Percentiles rank a stretch among this genome's conserved stretches.
These are phyloP conservation scores for Daldinia eschscholtzii DNA, from an alignment of 2,329 filamentous ascomycete genomes.

Conservation along the genomic window DNA sequence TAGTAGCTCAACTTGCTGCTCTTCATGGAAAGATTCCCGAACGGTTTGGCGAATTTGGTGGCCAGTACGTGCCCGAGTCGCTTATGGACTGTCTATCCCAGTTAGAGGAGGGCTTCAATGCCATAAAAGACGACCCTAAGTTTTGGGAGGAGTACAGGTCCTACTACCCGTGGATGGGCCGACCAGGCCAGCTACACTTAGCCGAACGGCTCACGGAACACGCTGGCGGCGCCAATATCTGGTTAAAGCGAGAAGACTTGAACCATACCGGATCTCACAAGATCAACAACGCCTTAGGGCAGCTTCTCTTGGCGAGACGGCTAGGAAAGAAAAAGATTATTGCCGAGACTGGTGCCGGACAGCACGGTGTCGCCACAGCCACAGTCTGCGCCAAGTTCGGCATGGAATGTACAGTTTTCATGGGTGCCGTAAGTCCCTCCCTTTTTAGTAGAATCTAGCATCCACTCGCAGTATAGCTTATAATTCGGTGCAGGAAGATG, in stretches of 20 bases:
- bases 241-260: conserved; percentile 96
- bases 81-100: conserved; percentile 96
- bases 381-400: conserved; percentile 98
- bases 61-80: conserved; percentile 96
- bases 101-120: conserved; percentile 90
- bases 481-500: conserved; percentile 75
- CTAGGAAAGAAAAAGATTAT: conserved; percentile 98
- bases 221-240: conserved; percentile 94
- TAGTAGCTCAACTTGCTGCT: conserved; percentile 87
- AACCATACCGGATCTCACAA: conserved; percentile 99
- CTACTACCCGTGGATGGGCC: conserved; percentile 97
- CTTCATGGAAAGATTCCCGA: conserved; percentile 85
- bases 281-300: conserved; percentile 98
- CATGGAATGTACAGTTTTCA: conserved; percentile 98
- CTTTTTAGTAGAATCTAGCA: neutral
- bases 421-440: conserved; percentile 77
- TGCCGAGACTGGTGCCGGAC: conserved; percentile 95
- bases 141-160: conserved; percentile 99
- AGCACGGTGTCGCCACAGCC: conserved; percentile 97
- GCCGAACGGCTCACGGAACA: conserved; percentile 89
- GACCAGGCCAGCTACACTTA: conserved; percentile 90
- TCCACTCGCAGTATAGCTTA: conserved; percentile 24
- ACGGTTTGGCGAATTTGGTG: conserved; percentile 94
- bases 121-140: conserved; percentile 84
- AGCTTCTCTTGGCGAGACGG: conserved; percentile 86